Conservation (phyloP, 345 rosid species). For the Cardiospermum halicacabum region DNA sequence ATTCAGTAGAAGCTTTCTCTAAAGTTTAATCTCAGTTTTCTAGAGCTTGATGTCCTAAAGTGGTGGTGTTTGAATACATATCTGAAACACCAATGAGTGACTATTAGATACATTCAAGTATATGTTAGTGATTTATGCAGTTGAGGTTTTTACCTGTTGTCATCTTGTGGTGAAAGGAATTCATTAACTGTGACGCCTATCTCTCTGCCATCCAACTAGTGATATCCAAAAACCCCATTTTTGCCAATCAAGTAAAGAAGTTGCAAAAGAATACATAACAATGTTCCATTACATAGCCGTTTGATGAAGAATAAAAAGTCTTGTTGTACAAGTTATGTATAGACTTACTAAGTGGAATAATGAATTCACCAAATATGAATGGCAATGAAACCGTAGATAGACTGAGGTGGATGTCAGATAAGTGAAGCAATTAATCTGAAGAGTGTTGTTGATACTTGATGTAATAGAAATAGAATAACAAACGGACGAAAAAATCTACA, state of each 20-base stretch:
- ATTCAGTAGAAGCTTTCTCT: constrained; percentile 30
- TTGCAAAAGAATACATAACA: constrained; percentile 27
- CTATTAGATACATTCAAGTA: neutral
- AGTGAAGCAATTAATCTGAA: constrained; percentile 43
- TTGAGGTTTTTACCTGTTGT: constrained; percentile 35
- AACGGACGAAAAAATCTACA: constrained; percentile 42
- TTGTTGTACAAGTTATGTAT: neutral
- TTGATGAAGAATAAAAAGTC: neutral
- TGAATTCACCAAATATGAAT: constrained; percentile 41
- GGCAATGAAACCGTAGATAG: constrained; percentile 19
- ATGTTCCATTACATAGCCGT: neutral
- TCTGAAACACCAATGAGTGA: constrained; percentile 23
- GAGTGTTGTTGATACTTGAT: constrained; percentile 37
- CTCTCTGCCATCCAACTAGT: constrained; percentile 40
- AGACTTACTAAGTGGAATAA: constrained; percentile 40
- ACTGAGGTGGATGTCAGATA: constrained; percentile 23
- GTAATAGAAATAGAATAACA: constrained; percentile 39
- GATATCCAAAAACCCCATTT: constrained; percentile 52
- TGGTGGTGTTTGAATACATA: constrained; percentile 23
- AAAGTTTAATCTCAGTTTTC: constrained; percentile 25
- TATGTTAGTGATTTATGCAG: neutral
- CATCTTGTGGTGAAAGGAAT: constrained; percentile 52
- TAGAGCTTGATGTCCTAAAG: constrained; percentile 31
- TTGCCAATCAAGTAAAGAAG: constrained; percentile 41
- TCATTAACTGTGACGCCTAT: constrained; percentile 40